These are phyloP conservation scores for Pinus tabuliformis DNA, from an alignment of 75 land plant genomes.

Conservation along the genomic window DNA sequence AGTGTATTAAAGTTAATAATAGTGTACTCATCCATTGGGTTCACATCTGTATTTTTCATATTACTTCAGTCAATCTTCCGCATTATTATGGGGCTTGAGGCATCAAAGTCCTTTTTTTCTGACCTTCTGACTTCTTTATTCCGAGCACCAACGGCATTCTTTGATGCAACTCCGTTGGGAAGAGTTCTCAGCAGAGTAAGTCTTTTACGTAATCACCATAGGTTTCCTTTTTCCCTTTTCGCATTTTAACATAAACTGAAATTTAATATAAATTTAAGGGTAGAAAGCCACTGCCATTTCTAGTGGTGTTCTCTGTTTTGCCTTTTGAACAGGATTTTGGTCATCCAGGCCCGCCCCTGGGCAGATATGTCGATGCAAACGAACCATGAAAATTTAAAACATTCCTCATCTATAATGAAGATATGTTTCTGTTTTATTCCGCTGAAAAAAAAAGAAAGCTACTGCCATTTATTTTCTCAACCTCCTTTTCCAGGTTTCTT, in stretches of 20 bases:
- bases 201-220: not conserved
- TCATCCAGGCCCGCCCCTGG: too few species aligned
- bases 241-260: not conserved
- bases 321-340: too few species aligned
- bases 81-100: conserved; percentile 37
- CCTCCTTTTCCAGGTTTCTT: conserved; percentile 19
- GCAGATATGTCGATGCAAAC: too few species aligned
- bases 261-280: not conserved
- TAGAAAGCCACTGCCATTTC: not conserved
- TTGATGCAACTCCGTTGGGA: conserved; percentile 85
- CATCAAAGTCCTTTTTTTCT: conserved; percentile 60
- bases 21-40: conserved; percentile 54
- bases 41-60: conserved; percentile 23
- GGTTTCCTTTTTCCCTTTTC: not conserved
- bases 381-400: too few species aligned
- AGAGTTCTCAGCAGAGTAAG: conserved; percentile 86
- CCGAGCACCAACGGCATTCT: conserved; percentile 90
- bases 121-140: conserved; percentile 54
- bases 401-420: too few species aligned
- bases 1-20: conserved; percentile 42
- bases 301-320: too few species aligned
- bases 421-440: too few species aligned
- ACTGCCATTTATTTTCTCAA: not conserved
- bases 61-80: conserved; percentile 26
- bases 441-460: too few species aligned